These are phyloP conservation scores for Clarkia xantiana DNA, from an alignment of 345 rosid species.

Conservation along the genomic window DNA sequence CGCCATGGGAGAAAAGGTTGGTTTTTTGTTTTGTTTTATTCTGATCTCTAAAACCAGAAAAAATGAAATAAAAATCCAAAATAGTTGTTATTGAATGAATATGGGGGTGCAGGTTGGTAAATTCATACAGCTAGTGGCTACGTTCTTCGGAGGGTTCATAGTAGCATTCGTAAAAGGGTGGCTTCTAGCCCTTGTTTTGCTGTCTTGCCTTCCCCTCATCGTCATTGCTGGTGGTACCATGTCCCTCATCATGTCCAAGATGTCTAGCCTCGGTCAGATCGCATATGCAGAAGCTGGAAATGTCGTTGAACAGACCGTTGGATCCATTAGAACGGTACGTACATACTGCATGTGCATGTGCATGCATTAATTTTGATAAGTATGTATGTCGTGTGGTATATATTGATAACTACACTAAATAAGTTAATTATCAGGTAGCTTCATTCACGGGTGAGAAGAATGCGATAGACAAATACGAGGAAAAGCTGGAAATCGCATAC, in stretches of 20 bases:
- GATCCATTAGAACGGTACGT: constrained; percentile 76
- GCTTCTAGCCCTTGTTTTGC: constrained; percentile 38
- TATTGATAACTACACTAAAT: not conserved
- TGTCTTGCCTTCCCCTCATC: constrained; percentile 44
- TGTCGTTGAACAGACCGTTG: constrained; percentile 75
- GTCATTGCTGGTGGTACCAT: constrained; percentile 40
- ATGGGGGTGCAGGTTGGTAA: too few species aligned
- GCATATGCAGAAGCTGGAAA: constrained; percentile 84
- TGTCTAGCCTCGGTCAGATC: constrained; percentile 61
- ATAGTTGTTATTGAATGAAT: too few species aligned
- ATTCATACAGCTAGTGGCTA: constrained; percentile 41
- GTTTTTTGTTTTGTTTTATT: too few species aligned
- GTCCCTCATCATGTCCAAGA: constrained; percentile 44
- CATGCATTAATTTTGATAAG: too few species aligned
- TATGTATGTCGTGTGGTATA: too few species aligned
- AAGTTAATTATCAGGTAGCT: constrained; percentile 33
- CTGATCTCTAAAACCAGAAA: too few species aligned
- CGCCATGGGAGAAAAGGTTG: constrained; percentile 2
- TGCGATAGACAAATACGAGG: constrained; percentile 47
- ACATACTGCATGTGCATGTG: too few species aligned
- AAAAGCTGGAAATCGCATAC: constrained; percentile 43
- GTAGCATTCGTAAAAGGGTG: constrained; percentile 53
- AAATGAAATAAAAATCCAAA: too few species aligned
- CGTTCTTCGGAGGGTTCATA: constrained; percentile 54
- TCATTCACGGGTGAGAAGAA: constrained; percentile 83